A percentile compares a stretch with the other conserved stretches of the same genome.
These are phyloP conservation scores for Acacia concinna DNA, from an alignment of 331 rosid species.

Conservation along the genomic window DNA sequence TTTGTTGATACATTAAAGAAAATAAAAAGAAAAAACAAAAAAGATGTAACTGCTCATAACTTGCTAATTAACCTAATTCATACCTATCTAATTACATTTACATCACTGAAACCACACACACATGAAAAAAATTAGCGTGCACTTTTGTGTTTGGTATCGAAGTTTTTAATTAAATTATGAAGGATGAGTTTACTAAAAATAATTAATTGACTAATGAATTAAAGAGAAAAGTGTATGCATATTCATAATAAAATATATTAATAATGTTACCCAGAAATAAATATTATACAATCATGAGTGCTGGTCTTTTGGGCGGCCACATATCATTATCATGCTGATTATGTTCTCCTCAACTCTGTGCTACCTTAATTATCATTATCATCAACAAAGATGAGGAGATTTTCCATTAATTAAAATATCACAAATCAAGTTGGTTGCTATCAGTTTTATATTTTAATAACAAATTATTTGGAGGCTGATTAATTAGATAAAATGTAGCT, in stretches of 20 bases:
- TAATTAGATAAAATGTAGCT: conserved; percentile 52
- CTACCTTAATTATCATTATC: not conserved
- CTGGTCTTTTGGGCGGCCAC: conserved; percentile 42
- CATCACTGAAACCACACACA: conserved; percentile 21
- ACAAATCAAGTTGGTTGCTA: conserved; percentile 26
- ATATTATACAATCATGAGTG: conserved; percentile 31
- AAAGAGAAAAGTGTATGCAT: not conserved
- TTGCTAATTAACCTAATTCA: conserved; percentile 43
- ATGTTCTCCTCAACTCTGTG: conserved; percentile 12
- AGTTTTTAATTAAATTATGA: not conserved
- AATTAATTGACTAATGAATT: not conserved
- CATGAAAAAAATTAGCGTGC: not conserved
- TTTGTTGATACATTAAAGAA: conserved; percentile 30
- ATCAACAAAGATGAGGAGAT: not conserved
- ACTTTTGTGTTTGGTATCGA: not conserved
- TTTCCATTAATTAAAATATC: conserved; percentile 1
- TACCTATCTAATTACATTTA: conserved; percentile 26
- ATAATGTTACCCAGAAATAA: not conserved
- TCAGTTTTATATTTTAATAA: conserved; percentile 19
- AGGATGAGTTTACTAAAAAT: not conserved
- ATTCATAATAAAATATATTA: not conserved
- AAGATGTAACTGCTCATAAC: conserved; percentile 27
- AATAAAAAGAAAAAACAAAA: not conserved
- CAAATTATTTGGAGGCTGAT: conserved; percentile 19
- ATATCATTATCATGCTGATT: conserved; percentile 31